Base-by-base conservation (phyloP, 192 early-diverging fungal species). In the Backusella macrospora region DNA sequence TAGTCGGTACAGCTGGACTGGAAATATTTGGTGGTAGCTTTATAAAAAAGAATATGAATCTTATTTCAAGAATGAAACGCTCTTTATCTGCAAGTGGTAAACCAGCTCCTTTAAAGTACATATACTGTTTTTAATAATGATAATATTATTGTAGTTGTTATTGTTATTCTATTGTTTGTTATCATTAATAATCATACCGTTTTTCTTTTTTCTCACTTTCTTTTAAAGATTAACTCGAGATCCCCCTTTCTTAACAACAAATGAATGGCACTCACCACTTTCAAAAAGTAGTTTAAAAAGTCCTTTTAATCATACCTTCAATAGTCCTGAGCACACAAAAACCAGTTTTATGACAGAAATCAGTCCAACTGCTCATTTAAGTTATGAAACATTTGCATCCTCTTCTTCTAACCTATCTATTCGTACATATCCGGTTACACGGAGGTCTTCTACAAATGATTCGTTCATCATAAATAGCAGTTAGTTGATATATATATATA, bases 41-140 rank as follows among this genome's bases (percentile, higher is more conserved):
- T 13, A 44, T 67, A 5, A 68, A 47, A 34, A 68, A 47, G 45
- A 68, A 68, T 9, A 68, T 29, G 26, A 45, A 45, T 46, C 18
- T 68, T 45, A 68, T 68, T 15, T 68, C 42, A 6, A 39, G 70
- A 42, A 59, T 71, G 70, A 71, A 71, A 16, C 49, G 70, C 2
- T 71, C 70, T 6, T 52, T 71, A 47, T 71, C 70, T 26, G 52
- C 70, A 15, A 59, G 18, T 5, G 70, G 49, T 16, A 71, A 38
- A 43, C 49, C 70, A 71, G 4, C 45, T 13, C 67, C 67, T 47
- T 46, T 69, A 15, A n/a, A 84, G 85, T 38, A 65, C 5, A 59
- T 4, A 59, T 2, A 15, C 6, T 39, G 5, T 34, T 38, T 39
- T 34, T 15, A 7, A 59, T 21, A 47, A 18, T 5, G 29, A 46